Percentiles rank a stretch among this genome's conserved stretches.
Evolutionary conservation across 148 eudicot species (phyloP).

Genomic region (Tetragonia tetragonoides): DNA sequence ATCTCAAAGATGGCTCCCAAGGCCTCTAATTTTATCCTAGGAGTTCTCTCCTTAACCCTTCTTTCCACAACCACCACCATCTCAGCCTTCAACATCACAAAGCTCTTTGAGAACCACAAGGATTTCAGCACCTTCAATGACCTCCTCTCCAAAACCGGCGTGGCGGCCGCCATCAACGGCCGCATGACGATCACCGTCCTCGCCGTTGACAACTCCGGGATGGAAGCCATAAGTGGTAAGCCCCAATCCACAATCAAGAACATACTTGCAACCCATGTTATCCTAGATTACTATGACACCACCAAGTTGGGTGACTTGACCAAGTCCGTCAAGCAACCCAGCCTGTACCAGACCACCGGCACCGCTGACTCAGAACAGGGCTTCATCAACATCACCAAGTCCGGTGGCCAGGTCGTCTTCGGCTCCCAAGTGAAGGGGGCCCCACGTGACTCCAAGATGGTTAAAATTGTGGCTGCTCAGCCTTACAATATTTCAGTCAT

Average conservation of each 20-base stretch:
- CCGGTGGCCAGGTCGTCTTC: constrained; percentile 24
- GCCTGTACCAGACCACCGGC: constrained; percentile 41
- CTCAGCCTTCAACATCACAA: constrained; percentile 38
- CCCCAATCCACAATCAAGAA: constrained; percentile 5
- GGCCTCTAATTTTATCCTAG: neutral
- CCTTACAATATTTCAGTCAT: constrained; percentile 43
- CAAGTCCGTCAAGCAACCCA: constrained; percentile 26
- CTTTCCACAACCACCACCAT: constrained; percentile 7
- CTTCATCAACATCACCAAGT: constrained; percentile 23
- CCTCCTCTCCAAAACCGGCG: constrained; percentile 31
- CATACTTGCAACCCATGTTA: constrained; percentile 36
- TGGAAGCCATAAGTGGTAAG: constrained; percentile 14
- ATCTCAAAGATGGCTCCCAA: constrained; percentile 36
- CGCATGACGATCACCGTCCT: constrained; percentile 42
- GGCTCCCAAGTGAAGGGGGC: constrained; percentile 36
- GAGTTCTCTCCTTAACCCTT: constrained; percentile 13
- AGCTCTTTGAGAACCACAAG: constrained; percentile 30
- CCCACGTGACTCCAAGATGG: constrained; percentile 29
- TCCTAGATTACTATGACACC: constrained; percentile 42
- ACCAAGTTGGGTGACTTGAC: constrained; percentile 22
- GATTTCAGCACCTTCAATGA: constrained; percentile 37
- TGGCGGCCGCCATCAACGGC: constrained; percentile 30
- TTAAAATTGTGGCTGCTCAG: constrained; percentile 30
- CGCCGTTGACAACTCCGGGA: constrained; percentile 29
- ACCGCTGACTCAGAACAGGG: constrained; percentile 33